Conservation (phyloP, 306 rosid genomes). For the Abrus precatorius region DNA sequence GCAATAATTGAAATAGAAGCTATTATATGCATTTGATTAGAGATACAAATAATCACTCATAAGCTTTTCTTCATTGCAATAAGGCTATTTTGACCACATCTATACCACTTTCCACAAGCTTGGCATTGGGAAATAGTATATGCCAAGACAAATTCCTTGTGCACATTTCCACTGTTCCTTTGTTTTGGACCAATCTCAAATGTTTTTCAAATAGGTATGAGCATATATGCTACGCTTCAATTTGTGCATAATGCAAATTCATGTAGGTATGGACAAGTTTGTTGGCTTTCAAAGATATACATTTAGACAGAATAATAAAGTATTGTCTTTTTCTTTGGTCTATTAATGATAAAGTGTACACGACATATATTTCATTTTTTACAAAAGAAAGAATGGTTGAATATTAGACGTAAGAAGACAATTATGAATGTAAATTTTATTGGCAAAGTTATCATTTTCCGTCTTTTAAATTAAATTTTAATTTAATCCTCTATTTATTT, state of each 20-base stretch:
- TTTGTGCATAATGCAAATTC: slow-evolving; percentile 32
- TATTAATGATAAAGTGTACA: neutral
- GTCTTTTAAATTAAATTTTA: too few species aligned
- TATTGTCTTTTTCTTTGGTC: slow-evolving; percentile 9
- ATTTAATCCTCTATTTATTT: too few species aligned
- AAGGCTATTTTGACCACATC: slow-evolving; percentile 49
- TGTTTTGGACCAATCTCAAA: slow-evolving; percentile 16
- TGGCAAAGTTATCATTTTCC: neutral
- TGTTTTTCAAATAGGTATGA: slow-evolving; percentile 33
- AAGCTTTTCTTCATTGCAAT: slow-evolving; percentile 43
- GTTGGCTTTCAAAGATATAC: neutral
- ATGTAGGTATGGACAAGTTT: slow-evolving; percentile 32
- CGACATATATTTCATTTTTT: neutral
- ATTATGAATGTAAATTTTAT: neutral
- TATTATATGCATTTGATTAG: slow-evolving; percentile 36
- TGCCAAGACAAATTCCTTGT: slow-evolving; percentile 39
- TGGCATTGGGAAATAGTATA: slow-evolving; percentile 19
- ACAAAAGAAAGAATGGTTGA: slow-evolving; percentile 12
- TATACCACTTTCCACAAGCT: slow-evolving; percentile 32
- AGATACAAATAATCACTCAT: slow-evolving; percentile 34
- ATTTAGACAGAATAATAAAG: neutral
- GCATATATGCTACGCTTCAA: slow-evolving; percentile 39
- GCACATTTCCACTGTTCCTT: slow-evolving; percentile 40
- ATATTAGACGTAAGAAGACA: neutral
- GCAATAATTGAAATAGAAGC: slow-evolving; percentile 41